These are phyloP conservation scores for Xylaria curta DNA, from an alignment of 495 filamentous ascomycete genomes.

Conservation along the genomic window DNA sequence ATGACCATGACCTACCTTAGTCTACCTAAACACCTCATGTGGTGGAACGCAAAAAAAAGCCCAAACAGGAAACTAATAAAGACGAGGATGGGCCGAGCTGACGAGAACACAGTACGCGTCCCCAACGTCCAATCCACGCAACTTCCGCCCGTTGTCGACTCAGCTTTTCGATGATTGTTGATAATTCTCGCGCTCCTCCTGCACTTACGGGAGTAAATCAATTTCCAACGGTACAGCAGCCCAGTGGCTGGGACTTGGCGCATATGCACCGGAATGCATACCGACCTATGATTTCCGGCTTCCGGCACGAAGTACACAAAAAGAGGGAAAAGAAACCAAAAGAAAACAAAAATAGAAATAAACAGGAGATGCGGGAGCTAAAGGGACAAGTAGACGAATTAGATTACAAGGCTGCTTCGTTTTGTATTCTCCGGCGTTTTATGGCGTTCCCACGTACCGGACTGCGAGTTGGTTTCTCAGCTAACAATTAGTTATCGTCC, in stretches of 20 bases:
- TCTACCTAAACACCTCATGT: slow-evolving; percentile 7
- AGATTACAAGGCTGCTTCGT: not conserved
- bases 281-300: slow-evolving; percentile 29
- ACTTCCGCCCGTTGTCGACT: not conserved
- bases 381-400: not conserved
- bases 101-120: slow-evolving; percentile 9
- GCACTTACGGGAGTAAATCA: slow-evolving; percentile 14
- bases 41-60: slow-evolving; percentile 12
- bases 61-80: slow-evolving; percentile 21
- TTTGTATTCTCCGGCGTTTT: slow-evolving; percentile 9
- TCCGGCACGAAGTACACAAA: slow-evolving; percentile 17
- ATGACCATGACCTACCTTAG: slow-evolving; percentile 19
- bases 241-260: slow-evolving; percentile 25
- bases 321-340: not conserved
- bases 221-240: slow-evolving; percentile 12
- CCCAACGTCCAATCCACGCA: slow-evolving; percentile 18
- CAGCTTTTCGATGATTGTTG: not conserved
- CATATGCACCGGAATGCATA: slow-evolving; percentile 28
- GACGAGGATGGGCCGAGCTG: not conserved
- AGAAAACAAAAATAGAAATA: slow-evolving; percentile 14
- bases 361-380: not conserved
- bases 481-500: slow-evolving; percentile 7
- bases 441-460: not conserved
- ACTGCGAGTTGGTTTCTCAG: slow-evolving; percentile 16
- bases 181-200: not conserved